Base-by-base conservation (phyloP, 2,329 filamentous ascomycete genomes). In the Phaeoacremonium minimum region DNA sequence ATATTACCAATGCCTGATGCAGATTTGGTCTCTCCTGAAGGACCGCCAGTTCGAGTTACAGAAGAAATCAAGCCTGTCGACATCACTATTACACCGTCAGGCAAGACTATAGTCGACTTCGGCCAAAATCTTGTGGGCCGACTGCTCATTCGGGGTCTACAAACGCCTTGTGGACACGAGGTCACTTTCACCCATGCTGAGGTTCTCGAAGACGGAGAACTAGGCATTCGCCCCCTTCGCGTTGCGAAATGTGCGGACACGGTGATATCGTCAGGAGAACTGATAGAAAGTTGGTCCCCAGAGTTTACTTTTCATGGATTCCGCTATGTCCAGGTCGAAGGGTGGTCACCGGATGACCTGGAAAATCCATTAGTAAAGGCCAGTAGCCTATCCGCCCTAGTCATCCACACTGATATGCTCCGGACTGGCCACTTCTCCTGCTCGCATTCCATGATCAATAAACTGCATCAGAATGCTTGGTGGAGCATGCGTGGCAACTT, bases 401-500 rank as follows among this genome's bases (percentile, higher is more conserved):
- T 64, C 1, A 50, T 77, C 5, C 70, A 77, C 43, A 72, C 67
- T 0, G 74, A 80, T 38, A 65, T 80, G 58, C 51, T 58, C 33
- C 59, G 64, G 9, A 71, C 57, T 0, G 73, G 75, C 0, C 61
- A 49, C 38, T 78, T 80, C 33, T 49, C 61, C 7, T 77, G 69
- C 38, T 80, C 75, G 0, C 52, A 80, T 33, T 31, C 46, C 0
- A 52, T 69, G 4, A 43, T 81, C 17, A 80, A 78, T 44, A 56
- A 69, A 30, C 63, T 82, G 4, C 69, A 80, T 43, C 36, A 62
- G 2, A 81, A 81, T 36, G 63, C 73, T 1, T 47, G 58, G 18
- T 80, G 76, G 76, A 67, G 66, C 6, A 77, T 78, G 67, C 64
- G 66, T 18, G 74, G 74, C 1, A 81, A 80, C 44, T 80, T 81